Base-by-base conservation (phyloP, 352 stramenopile genomes). In the Phytophthora vignae region DNA sequence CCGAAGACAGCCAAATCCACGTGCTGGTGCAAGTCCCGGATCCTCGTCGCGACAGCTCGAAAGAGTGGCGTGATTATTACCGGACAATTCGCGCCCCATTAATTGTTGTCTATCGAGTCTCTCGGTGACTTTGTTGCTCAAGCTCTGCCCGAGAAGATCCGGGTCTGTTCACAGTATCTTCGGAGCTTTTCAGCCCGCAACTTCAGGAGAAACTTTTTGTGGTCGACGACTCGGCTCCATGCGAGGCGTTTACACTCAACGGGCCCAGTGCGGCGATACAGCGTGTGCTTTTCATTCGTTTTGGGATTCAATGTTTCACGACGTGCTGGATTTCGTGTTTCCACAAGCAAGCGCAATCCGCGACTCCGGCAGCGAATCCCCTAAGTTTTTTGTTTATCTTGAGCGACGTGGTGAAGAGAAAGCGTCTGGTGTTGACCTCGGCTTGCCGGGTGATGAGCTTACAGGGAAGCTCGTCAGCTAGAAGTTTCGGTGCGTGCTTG, bases 321-420 rank as follows among this genome's bases (percentile, higher is more conserved):
- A 9, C 27, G 15, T 69, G 22, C 25, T 69, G 31, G 53, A 46
- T 58, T 42, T 58, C 10, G 11, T 17, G 25, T 57, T 57, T 50
- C 1, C 14, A 4, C 12, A 7, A 8, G 50, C 53, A 33, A 19
- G 9, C 27, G 5, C 49, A n/a, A 17, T 52, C 21, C 55, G 65
- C 4, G 33, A 66, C 48, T 52, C 29, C 27, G 31, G 12, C n/a
- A n/a, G 12, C 12, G 17, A 57, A 44, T 40, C 15, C 17, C 57
- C 64, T 8, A 57, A 61, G n/a, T 29, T 63, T 72, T 38, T 42
- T 33, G n/a, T 67, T 66, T 52, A 5, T 62, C 19, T 31, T 67
- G 14, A 33, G 10, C 29, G 29, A 10, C 29, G 29, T 52, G 50
- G 64, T 29, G 49, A 54, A 19, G 56, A 61, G 50, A 27, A 72